Evolutionary conservation across 169 alveolate species (phyloP), one percentile per base, ranked within the genome.

Genomic region (Theileria parva): DNA sequence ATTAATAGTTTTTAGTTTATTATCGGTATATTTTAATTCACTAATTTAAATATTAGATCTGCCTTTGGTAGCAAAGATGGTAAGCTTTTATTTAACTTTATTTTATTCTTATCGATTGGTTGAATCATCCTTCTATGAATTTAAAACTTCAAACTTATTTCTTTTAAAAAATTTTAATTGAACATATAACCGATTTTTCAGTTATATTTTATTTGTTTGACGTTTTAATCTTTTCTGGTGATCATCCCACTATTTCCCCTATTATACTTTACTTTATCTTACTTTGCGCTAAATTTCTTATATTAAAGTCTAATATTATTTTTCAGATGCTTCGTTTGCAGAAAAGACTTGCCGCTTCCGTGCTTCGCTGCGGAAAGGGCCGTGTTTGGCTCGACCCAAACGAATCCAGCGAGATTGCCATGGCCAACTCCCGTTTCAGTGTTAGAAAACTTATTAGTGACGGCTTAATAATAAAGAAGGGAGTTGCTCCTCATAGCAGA

Each of bases 301-400:
- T 59, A 25, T 59, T 12, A 59, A 25, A 59, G 6, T 25, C 50
- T 50, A 73, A 39, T 73, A n/a, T 50, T 25, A 28, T 53, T 28
- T 37, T 61, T 73, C 86, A 94, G 97, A 92, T 95, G 87, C 94
- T 96, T 72, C 94, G 95, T 70, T 95, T 95, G 74, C 98, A 98
- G 92, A 96, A 97, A 94, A 96, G 99, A 79, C 90, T 98, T 64
- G 99, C 99, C 78, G 98, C 99, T 74, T 91, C 98, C 61, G 98
- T 97, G 59, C 91, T 97, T 84, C 95, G 96, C 86, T 97, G 99
- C 93, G 99, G 99, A 79, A 92, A 92, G 79, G 93, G 96, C 86
- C 97, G 99, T 89, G 97, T 97, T 59, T 97, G 99, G 99, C 89
- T 98, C 88, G 99, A 98, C 95, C 99, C 99, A 73, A 97, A 97